Evolutionary conservation across 1,139 yeast genomes (phyloP).

Genomic region (Yamadazyma conglobata): DNA sequence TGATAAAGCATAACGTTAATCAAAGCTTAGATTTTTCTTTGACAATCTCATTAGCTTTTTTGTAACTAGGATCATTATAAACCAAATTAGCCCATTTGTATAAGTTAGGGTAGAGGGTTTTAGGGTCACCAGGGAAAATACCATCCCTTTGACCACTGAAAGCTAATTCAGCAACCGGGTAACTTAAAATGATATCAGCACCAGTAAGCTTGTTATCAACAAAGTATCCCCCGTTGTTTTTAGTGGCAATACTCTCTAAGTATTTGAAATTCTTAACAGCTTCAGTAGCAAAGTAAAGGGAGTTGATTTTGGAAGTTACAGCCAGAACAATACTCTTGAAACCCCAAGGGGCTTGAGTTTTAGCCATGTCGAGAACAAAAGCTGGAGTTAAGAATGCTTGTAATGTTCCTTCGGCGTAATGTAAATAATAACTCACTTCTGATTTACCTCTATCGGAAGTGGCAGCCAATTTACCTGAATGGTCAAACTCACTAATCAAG

Average conservation of each 20-base stretch:
- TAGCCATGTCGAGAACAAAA: conserved; percentile 27
- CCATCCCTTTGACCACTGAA: conserved; percentile 16
- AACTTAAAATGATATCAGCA: conserved; percentile 39
- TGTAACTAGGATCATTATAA: conserved; percentile 17
- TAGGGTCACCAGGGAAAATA: conserved; percentile 8
- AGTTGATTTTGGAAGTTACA: conserved; percentile 25
- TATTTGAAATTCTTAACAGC: conserved; percentile 22
- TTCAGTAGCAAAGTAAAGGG: conserved; percentile 26
- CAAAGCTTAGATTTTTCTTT: conserved; percentile 12
- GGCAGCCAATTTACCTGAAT: conserved; percentile 24
- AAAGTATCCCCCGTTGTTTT: conserved; percentile 27
- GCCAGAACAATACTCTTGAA: conserved; percentile 21
- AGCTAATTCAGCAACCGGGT: conserved; percentile 27
- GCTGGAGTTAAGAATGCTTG: conserved; percentile 33
- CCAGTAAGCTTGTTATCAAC: conserved; percentile 37
- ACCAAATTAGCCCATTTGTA: conserved; percentile 24
- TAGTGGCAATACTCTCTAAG: conserved; percentile 29
- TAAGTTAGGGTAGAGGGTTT: conserved; percentile 22
- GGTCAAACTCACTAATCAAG: conserved; percentile 29
- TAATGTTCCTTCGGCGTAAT: conserved; percentile 39
- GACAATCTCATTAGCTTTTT: conserved; percentile 20
- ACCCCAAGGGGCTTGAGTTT: conserved; percentile 29
- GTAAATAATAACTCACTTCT: conserved; percentile 32
- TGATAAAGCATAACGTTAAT: neutral
- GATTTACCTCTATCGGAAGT: conserved; percentile 23